A percentile compares a stretch with the other conserved stretches of the same genome.
Conservation (phyloP, 176 grass and related monocot species). For the Ananas comosus region DNA sequence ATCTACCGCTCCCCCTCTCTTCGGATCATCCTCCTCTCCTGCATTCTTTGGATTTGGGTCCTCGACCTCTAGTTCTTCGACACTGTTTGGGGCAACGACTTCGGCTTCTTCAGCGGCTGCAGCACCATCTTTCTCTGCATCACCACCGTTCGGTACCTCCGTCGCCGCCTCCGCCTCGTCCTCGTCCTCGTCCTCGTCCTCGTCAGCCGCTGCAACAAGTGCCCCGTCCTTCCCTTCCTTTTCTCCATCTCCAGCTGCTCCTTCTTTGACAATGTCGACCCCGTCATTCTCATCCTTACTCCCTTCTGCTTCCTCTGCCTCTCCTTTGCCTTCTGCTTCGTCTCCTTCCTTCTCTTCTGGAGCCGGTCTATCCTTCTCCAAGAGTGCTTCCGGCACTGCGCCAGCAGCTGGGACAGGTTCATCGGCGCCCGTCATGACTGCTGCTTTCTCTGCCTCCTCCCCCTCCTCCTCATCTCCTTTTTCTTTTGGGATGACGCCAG, state of each 20-base stretch:
- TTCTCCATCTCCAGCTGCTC: constrained; percentile 9
- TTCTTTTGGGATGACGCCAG: constrained; percentile 32
- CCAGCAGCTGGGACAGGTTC: constrained; percentile 4
- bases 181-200: constrained; percentile 15
- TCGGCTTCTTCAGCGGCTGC: neutral
- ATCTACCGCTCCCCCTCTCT: constrained; percentile 4
- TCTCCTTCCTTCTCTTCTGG: constrained; percentile 7
- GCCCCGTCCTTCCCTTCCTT: constrained; percentile 31
- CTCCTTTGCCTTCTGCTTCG: constrained; percentile 23
- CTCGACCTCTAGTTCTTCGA: constrained; percentile 1
- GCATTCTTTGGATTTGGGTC: constrained; percentile 37
- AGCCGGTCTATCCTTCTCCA: constrained; percentile 21
- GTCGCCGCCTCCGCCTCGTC: constrained; percentile 18
- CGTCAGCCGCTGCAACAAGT: constrained; percentile 13
- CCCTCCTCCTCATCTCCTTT: constrained; percentile 35
- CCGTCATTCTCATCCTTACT: constrained; percentile 26
- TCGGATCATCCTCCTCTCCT: constrained; percentile 2
- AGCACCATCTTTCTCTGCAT: neutral
- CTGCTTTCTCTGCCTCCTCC: neutral
- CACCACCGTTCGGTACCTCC: neutral
- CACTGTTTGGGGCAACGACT: constrained; percentile 1
- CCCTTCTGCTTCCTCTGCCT: constrained; percentile 30
- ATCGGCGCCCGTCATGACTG: constrained; percentile 7
- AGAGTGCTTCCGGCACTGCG: constrained; percentile 21
- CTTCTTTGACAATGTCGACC: constrained; percentile 11